phyloP scores from a whole-genome alignment of 2,329 filamentous ascomycete species.

The Thermothelomyces thermophilus region DNA sequence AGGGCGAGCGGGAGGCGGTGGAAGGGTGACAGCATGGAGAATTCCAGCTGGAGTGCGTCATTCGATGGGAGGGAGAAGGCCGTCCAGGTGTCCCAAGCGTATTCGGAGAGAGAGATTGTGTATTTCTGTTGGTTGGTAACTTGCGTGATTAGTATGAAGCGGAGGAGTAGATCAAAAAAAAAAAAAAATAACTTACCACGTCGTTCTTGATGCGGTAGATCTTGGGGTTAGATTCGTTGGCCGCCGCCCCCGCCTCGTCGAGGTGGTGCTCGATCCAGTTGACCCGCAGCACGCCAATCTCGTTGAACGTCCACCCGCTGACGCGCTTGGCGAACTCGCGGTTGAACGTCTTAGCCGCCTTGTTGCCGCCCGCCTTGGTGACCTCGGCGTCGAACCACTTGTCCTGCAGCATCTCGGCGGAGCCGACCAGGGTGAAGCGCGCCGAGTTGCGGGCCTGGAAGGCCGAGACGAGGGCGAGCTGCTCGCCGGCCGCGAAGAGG shows the following conservation, averaged over 20 bases:
- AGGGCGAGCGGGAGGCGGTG: slow-evolving; percentile 71
- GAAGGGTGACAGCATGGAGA: slow-evolving; percentile 98
- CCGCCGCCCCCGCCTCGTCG: slow-evolving; percentile 44
- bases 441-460: slow-evolving; percentile 92
- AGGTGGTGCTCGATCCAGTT: slow-evolving; percentile 75
- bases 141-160: slow-evolving; percentile 26
- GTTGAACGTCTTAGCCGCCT: slow-evolving; percentile 63
- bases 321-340: slow-evolving; percentile 77
- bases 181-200: slow-evolving; percentile 61
- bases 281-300: slow-evolving; percentile 81
- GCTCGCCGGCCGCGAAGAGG: slow-evolving; percentile 73
- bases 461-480: slow-evolving; percentile 77
- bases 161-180: too few relatives aligned
- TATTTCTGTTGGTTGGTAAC: slow-evolving; percentile 57
- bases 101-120: slow-evolving; percentile 84
- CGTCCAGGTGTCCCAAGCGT: slow-evolving; percentile 63
- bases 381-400: slow-evolving; percentile 82
- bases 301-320: slow-evolving; percentile 94
- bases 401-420: slow-evolving; percentile 80
- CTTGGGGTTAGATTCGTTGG: slow-evolving; percentile 67
- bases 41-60: slow-evolving; percentile 86
- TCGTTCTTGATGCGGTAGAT: slow-evolving; percentile 97
- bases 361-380: slow-evolving; percentile 46
- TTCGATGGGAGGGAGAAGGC: slow-evolving; percentile 64
- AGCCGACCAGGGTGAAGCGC: slow-evolving; percentile 77